Percentiles rank a stretch among this genome's conserved stretches.
Evolutionary conservation across 768 basidiomycete genomes (phyloP).

Genomic region (Macrolepiota albuminosa): DNA sequence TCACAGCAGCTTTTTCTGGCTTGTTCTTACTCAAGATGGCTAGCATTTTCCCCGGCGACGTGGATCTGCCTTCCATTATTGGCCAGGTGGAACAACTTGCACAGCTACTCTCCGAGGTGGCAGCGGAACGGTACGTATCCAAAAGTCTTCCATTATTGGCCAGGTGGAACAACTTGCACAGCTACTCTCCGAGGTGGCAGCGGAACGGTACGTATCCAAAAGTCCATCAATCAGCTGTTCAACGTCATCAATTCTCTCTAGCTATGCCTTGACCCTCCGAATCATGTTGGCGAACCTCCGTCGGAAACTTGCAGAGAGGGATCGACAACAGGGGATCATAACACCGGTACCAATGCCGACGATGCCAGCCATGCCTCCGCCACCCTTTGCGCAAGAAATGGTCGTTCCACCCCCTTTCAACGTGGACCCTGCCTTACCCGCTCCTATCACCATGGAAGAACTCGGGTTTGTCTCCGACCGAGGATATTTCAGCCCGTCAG

Average conservation of each 20-base stretch:
- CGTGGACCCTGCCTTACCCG: slow-evolving; percentile 46
- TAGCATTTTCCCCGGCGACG: slow-evolving; percentile 81
- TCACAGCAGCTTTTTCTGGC: slow-evolving; percentile 87
- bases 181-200: slow-evolving; percentile 87
- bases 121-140: slow-evolving; percentile 71
- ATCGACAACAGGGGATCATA: slow-evolving; percentile 19
- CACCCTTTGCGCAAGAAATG: slow-evolving; percentile 51
- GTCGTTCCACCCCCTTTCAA: slow-evolving; percentile 51
- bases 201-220: slow-evolving; percentile 60
- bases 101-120: slow-evolving; percentile 86
- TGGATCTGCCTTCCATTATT: slow-evolving; percentile 73
- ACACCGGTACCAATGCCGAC: slow-evolving; percentile 36
- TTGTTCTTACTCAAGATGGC: slow-evolving; percentile 94
- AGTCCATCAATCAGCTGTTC: background rate
- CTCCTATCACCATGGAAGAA: slow-evolving; percentile 82
- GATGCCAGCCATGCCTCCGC: slow-evolving; percentile 37
- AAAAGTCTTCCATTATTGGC: slow-evolving; percentile 49
- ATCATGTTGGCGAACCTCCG: slow-evolving; percentile 92
- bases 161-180: slow-evolving; percentile 92
- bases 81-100: slow-evolving; percentile 88
- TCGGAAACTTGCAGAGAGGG: slow-evolving; percentile 63
- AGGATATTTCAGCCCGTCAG: slow-evolving; percentile 68
- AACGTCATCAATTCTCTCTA: slow-evolving; percentile 20
- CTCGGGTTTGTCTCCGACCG: slow-evolving; percentile 66
- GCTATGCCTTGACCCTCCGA: slow-evolving; percentile 85